Evolutionary conservation across 108 stramenopile genomes (phyloP), one percentile per base, ranked within the genome.

Genomic region (Cyclostephanos invisitatus): DNA sequence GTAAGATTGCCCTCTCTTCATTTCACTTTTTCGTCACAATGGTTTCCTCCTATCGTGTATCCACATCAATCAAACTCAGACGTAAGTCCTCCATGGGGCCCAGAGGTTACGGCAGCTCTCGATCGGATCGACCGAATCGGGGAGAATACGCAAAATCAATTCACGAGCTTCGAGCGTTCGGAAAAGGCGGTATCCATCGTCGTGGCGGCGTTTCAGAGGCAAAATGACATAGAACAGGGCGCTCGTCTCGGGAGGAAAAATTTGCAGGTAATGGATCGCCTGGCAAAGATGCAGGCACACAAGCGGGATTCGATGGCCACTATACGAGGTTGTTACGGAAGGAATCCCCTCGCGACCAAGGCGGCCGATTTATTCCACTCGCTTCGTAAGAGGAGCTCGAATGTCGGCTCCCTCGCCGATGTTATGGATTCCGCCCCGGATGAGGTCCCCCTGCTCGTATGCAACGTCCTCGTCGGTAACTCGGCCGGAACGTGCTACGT

Each of bases 221-320:
- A 96, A 70, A 84, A 93, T 70, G 95, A 96, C 75, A 83, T 90
- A 51, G 95, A 96, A 64, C 85, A 89, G 62, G 79, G 85, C 4
- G 88, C 90, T 48, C 82, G 95, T 21, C 72, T 96, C 17, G 92
- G 87, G 5, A 82, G 95, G 25, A 96, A 96, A 65, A 96, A 96
- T 72, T 64, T 85, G 51, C 95, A 96, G 67, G 87, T 92, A 14
- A 93, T 96, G 91, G 95, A 96, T 69, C 85, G 95, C 12, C 68
- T 96, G 37, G 89, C 92, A 2, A 89, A 87, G 54, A 89, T 96
- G 89, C 89, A 91, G 64, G 83, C 84, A 9, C 91, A 93, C 75
- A 89, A 93, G 57, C 72, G 86, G 15, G 78, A 73, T 28, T 81
- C 83, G 59, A 80, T 94, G 28, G 68, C 68, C 3, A 81, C 57